phyloP scores from a whole-genome alignment of 164 flowering plant genomes.

The Macadamia integrifolia region DNA sequence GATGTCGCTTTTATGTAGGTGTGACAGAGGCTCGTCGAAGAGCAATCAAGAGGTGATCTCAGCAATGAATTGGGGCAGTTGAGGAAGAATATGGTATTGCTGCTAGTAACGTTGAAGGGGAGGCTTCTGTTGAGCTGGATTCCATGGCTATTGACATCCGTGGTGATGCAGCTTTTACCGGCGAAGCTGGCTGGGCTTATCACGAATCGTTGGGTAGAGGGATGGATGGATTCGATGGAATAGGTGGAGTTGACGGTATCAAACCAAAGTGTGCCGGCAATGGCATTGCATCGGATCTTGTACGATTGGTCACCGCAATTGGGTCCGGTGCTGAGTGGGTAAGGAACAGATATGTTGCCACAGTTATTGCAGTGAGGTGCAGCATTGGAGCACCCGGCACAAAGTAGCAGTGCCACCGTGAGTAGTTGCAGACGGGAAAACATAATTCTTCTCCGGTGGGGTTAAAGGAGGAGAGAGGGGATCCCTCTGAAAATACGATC shows the following conservation, averaged over 20 bases:
- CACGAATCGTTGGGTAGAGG: conserved; percentile 30
- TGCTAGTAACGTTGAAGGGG: conserved; percentile 54
- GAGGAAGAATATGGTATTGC: conserved; percentile 48
- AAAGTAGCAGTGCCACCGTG: no score
- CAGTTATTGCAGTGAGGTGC: conserved; percentile 29
- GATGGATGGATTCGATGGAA: conserved; percentile 31
- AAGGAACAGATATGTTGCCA: conserved; percentile 41
- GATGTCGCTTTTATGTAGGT: conserved; percentile 26
- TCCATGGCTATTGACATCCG: conserved; percentile 35
- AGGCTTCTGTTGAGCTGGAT: conserved; percentile 34
- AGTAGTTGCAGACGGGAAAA: neutral
- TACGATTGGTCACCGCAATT: conserved; percentile 46
- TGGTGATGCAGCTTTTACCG: conserved; percentile 38
- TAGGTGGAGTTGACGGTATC: conserved; percentile 34
- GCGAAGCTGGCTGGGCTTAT: conserved; percentile 34
- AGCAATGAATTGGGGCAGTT: conserved; percentile 37
- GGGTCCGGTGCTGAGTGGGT: conserved; percentile 47
- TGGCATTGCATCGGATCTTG: conserved; percentile 32
- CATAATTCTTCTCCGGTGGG: neutral
- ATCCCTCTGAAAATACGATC: no score
- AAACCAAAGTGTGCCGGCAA: conserved; percentile 20
- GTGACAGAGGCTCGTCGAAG: conserved; percentile 42
- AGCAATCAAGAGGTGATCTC: conserved; percentile 39
- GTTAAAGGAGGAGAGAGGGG: neutral
- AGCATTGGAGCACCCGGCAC: conserved; percentile 5